Percentiles rank a stretch among this genome's conserved stretches.
Conservation (phyloP, 83 land plant genomes). For the Larix sibirica region DNA sequence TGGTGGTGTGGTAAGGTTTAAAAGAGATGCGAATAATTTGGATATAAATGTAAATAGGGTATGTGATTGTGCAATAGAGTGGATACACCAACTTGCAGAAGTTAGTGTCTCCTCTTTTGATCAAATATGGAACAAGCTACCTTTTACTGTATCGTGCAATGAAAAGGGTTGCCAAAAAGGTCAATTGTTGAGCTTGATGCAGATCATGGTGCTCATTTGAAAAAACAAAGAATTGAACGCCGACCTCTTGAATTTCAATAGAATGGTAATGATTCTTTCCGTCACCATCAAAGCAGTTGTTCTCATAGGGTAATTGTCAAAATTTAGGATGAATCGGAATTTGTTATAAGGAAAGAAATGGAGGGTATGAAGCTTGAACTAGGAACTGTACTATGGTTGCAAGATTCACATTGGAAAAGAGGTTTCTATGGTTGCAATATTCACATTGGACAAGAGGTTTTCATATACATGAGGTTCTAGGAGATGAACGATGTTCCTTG, state of each 20-base stretch:
- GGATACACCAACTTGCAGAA: conserved; percentile 77
- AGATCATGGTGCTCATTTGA: conserved; percentile 73
- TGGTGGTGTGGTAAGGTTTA: conserved; percentile 88
- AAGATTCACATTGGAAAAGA: conserved; percentile 85
- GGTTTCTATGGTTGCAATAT: too few relatives aligned
- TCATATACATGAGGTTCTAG: conserved; percentile 63
- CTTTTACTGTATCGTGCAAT: conserved; percentile 72
- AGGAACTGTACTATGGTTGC: conserved; percentile 84
- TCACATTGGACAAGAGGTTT: too few relatives aligned
- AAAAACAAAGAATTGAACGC: conserved; percentile 76
- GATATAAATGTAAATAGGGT: conserved; percentile 61
- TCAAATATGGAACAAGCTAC: conserved; percentile 89
- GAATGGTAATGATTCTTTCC: conserved; percentile 59
- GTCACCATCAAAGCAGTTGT: conserved; percentile 48
- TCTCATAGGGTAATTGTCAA: conserved; percentile 85
- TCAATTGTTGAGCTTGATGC: conserved; percentile 82
- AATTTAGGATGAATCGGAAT: conserved; percentile 60
- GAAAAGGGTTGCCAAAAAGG: conserved; percentile 75
- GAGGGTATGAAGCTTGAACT: conserved; percentile 64
- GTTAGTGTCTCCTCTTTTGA: conserved; percentile 78
- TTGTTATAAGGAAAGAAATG: conserved; percentile 42
- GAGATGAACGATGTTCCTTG: conserved; percentile 45
- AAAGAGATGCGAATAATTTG: conserved; percentile 81
- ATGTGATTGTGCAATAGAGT: conserved; percentile 82
- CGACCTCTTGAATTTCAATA: conserved; percentile 55